Evolutionary conservation across 495 filamentous ascomycete species (phyloP).

Genomic region (Saxispiralis lemnorum): DNA sequence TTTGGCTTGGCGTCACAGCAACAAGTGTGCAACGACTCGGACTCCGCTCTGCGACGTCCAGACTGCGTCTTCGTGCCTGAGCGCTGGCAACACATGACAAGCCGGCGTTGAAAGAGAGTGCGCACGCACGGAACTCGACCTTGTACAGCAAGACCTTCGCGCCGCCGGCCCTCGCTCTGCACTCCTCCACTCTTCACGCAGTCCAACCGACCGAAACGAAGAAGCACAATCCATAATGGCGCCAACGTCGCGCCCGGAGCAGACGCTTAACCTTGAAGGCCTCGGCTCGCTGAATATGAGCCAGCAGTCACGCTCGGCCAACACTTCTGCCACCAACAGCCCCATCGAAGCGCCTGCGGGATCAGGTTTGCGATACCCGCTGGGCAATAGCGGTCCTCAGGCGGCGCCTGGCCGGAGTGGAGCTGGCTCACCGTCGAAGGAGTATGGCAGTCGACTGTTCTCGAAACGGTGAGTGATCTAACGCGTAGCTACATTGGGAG

Average conservation of each 20-base stretch:
- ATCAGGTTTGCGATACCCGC: slow-evolving; percentile 52
- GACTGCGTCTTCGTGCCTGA: too few relatives aligned
- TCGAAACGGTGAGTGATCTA: slow-evolving; percentile 64
- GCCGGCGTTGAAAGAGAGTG: slow-evolving; percentile 5
- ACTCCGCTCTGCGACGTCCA: too few relatives aligned
- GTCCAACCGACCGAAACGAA: too few relatives aligned
- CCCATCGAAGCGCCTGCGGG: slow-evolving; percentile 64
- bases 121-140: neutral
- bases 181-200: neutral
- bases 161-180: slow-evolving; percentile 1
- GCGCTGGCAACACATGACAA: slow-evolving; percentile 1
- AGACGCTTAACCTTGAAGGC: slow-evolving; percentile 60
- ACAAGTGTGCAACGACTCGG: too few relatives aligned
- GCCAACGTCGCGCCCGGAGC: slow-evolving; percentile 48
- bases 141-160: neutral
- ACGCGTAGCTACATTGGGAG: neutral
- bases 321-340: slow-evolving; percentile 73
- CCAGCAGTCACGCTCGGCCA: slow-evolving; percentile 56
- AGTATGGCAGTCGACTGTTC: slow-evolving; percentile 60
- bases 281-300: slow-evolving; percentile 36
- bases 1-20: too few relatives aligned
- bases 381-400: slow-evolving; percentile 49
- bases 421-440: slow-evolving; percentile 93
- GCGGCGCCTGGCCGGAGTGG: slow-evolving; percentile 63
- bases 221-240: slow-evolving; percentile 73